Evolutionary conservation across 2,329 filamentous ascomycete genomes (phyloP), one percentile per base, ranked within the genome.

Genomic region (Geosmithia morbida): DNA sequence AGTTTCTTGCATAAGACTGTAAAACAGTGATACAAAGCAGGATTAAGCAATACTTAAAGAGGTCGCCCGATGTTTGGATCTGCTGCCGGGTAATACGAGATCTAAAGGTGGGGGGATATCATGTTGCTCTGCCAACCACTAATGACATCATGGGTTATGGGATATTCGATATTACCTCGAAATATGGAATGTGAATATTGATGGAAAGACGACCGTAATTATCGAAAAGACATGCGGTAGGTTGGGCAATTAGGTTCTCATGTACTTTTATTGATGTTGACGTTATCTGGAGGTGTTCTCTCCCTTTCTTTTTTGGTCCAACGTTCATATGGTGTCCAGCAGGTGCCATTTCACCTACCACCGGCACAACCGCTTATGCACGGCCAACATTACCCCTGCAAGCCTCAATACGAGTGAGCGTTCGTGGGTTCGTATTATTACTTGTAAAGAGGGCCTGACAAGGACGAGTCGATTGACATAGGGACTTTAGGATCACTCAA

Each of bases 41-140:
- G 22, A 7, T 37, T 37, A 37, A 37, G 33, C 33, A 37, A 37
- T 37, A 13, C 33, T 13, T 16, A 37, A 7, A 7, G 11, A 37
- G 33, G 14, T 6, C 11, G 10, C 11, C 13, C 14, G 33, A 42
- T 22, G 18, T n/a, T 26, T 26, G 22, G 22, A 26, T 26, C 22
- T 26, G 22, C 4, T 26, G 22, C 22, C 22, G 22, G 22, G 22
- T 26, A 26, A 26, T 26, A 26, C 22, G 22, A 45, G 22, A 41
- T 16, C 7, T 13, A 40, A 42, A 40, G 14, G 40, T 33, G 45
- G 45, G 39, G 48, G 41, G 49, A 48, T 48, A 46, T 42, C 42
- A 48, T 49, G 56, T 59, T 61, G 55, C 58, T 61, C 50, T 51
- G 56, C 43, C 53, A 59, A 59, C 58, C 47, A 46, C 51, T 50